phyloP scores from a whole-genome alignment of 768 basidiomycete species.

The Lentinula guzmanii region DNA sequence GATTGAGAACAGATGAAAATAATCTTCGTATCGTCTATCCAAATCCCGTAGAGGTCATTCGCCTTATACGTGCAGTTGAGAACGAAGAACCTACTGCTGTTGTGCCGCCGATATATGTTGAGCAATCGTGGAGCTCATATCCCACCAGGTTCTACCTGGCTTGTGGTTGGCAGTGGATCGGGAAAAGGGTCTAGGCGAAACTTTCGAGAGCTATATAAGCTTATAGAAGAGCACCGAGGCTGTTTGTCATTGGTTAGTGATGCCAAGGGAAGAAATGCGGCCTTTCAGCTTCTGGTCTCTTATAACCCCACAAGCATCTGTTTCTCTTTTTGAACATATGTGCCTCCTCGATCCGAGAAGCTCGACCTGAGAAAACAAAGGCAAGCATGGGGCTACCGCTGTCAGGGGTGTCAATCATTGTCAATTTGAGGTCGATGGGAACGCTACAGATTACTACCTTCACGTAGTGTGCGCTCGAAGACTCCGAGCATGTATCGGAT shows the following conservation, averaged over 20 bases:
- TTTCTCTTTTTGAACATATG: not conserved
- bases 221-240: not conserved
- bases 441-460: too few species aligned
- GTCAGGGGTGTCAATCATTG: not conserved
- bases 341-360: not conserved
- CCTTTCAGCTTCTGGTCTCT: not conserved
- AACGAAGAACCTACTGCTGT: not conserved
- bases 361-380: not conserved
- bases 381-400: not conserved
- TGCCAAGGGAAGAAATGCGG: not conserved
- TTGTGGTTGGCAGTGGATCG: not conserved
- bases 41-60: not conserved
- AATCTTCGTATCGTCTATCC: slow-evolving; percentile 1
- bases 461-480: too few species aligned
- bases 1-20: slow-evolving; percentile 1
- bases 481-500: too few species aligned
- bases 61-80: too few species aligned
- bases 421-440: too few species aligned
- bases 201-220: not conserved
- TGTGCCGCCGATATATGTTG: not conserved
- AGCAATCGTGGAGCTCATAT: not conserved
- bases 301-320: not conserved
- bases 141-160: not conserved
- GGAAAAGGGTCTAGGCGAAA: not conserved
- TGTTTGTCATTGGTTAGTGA: not conserved